Evolutionary conservation across 352 stramenopile species (phyloP), one percentile per base, ranked within the genome.

Genomic region (Blastocystis sp.): DNA sequence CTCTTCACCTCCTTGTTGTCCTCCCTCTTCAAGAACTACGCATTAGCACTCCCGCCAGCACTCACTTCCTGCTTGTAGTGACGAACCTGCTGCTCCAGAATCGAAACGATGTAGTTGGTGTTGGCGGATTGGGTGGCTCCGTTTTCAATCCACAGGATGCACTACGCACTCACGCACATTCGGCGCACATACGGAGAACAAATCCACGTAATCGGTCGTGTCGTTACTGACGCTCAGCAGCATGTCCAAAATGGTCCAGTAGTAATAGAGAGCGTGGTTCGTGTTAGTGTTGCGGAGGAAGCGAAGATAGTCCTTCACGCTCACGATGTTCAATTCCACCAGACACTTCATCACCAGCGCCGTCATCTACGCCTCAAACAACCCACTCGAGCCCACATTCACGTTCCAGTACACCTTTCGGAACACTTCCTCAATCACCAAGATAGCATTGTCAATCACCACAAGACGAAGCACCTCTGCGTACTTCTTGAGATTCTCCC

Each of bases 361-460:
- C 61, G 50, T 59, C 3, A 31, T 31, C 51, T 62, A 33, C 4
- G 35, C 35, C 24, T 67, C 35, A 10, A 16, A 24, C 24, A 29
- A 16, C 16, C 21, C 29, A 26, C 33, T 24, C 6, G 29, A 29
- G n/a, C 21, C 4, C 66, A 10, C 37, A 16, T 45, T 51, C 31
- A 77, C 50, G 50, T 45, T 41, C 66, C 50, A 77, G 33, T 6
- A 77, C n/a, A 41, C 66, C n/a, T 77, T 9, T 29, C 24, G 33
- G n/a, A 85, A 85, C 4, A 85, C 61, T 31, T 85, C 74, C 31
- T 85, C 74, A 39, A 85, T 67, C 16, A 85, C 74, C 74, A 85
- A 70, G 3, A 67, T 24, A 16, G 26, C 41, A n/a, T 55, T 31
- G 50, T 69, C 74, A 31, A 85, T 69, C 50, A 67, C 74, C 10